Percentiles rank a stretch among this genome's conserved stretches.
Conservation (phyloP, 1,284 basidiomycete species). For the Trichosporon sp. region DNA sequence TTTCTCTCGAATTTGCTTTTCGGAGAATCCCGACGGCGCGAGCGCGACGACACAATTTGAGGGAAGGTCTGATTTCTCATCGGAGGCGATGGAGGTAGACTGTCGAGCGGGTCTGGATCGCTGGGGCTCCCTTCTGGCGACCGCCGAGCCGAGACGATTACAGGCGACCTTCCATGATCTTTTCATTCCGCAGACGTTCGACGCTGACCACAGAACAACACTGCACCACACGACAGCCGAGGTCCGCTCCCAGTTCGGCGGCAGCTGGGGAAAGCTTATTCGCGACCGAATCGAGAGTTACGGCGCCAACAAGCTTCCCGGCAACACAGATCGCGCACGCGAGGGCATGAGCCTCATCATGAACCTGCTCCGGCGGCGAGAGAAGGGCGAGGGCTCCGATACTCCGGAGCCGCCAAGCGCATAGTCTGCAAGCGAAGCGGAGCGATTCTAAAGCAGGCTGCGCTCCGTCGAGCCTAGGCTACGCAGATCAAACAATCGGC, state of each 20-base stretch:
- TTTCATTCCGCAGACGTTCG: too few relatives aligned
- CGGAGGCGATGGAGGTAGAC: background rate
- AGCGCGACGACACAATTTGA: too few relatives aligned
- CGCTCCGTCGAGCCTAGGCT: too few relatives aligned
- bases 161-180: too few relatives aligned
- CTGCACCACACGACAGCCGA: constrained; percentile 45
- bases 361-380: constrained; percentile 23
- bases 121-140: too few relatives aligned
- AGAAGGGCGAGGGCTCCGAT: constrained; percentile 2
- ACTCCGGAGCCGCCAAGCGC: background rate
- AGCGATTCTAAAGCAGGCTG: too few relatives aligned
- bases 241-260: constrained; percentile 44
- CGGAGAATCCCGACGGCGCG: too few relatives aligned
- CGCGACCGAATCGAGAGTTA: constrained; percentile 43
- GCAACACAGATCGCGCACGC: constrained; percentile 42
- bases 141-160: too few relatives aligned
- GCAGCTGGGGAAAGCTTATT: constrained; percentile 40
- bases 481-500: too few relatives aligned
- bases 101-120: background rate
- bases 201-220: constrained; percentile 25
- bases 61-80: too few relatives aligned
- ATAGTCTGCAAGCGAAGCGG: background rate
- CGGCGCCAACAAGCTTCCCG: constrained; percentile 45
- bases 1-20: too few relatives aligned
- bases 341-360: constrained; percentile 49